These are phyloP conservation scores for Vicia villosa DNA, from an alignment of 306 rosid species.

Conservation along the genomic window DNA sequence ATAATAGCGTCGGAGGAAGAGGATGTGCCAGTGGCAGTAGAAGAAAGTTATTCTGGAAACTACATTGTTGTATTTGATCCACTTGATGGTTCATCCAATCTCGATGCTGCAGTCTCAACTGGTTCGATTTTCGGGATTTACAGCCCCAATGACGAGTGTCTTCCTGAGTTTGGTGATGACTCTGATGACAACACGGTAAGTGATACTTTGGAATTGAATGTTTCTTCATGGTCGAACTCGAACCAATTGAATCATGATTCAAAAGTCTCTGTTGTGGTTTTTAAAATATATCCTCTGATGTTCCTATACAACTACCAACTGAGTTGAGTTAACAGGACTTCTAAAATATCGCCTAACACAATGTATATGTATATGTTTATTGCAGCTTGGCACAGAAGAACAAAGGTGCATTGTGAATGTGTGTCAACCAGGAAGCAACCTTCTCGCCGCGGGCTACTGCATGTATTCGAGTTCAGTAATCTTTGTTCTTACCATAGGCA, in stretches of 20 bases:
- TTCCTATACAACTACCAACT: too few relatives aligned
- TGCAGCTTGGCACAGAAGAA: conserved; percentile 66
- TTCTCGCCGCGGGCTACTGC: conserved; percentile 99
- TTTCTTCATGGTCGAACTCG: background rate
- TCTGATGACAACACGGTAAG: conserved; percentile 73
- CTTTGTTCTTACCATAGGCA: conserved; percentile 85
- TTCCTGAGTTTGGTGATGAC: conserved; percentile 69
- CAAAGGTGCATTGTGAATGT: conserved; percentile 82
- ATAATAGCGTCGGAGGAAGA: conserved; percentile 99
- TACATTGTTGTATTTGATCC: conserved; percentile 96
- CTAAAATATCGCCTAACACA: background rate
- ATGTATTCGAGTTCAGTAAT: conserved; percentile 95
- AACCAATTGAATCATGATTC: background rate
- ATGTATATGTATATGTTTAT: conserved; percentile 30
- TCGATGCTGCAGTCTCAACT: conserved; percentile 95
- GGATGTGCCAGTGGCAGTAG: conserved; percentile 98
- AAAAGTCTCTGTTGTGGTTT: background rate
- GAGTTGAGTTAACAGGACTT: too few relatives aligned
- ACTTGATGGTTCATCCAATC: conserved; percentile 95
- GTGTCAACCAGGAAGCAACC: conserved; percentile 97
- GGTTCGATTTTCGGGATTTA: conserved; percentile 98
- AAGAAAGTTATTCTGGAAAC: conserved; percentile 98
- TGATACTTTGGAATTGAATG: background rate
- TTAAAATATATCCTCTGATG: too few relatives aligned
- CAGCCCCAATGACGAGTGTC: conserved; percentile 94